These are phyloP conservation scores for Ceratobasidium theobromae DNA, from an alignment of 1,284 basidiomycete species.

Conservation along the genomic window DNA sequence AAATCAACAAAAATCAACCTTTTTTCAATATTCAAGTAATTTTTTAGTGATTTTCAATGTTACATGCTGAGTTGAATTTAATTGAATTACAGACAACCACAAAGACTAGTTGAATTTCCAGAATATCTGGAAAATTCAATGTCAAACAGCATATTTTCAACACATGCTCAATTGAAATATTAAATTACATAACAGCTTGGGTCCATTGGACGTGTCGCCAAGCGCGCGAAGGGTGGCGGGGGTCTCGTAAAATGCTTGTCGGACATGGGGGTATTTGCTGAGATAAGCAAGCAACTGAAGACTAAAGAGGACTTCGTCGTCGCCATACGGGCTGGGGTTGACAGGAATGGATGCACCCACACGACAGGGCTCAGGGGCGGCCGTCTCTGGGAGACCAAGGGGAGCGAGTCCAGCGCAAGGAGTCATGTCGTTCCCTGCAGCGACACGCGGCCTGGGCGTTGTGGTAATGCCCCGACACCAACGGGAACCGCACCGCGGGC, in stretches of 20 bases:
- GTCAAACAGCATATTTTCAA: neutral
- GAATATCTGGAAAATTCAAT: no score
- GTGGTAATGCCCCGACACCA: conserved; percentile 21
- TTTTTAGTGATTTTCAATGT: no score
- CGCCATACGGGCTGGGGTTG: conserved; percentile 66
- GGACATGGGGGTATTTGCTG: conserved; percentile 97
- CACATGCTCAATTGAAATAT: neutral
- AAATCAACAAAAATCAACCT: no score
- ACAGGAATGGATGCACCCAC: conserved; percentile 8
- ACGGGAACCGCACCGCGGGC: conserved; percentile 62
- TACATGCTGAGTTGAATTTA: no score
- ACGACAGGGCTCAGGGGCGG: neutral
- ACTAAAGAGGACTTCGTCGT: conserved; percentile 91
- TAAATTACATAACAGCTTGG: no score
- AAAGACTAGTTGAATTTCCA: no score
- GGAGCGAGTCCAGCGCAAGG: conserved; percentile 44
- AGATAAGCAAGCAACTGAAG: conserved; percentile 94
- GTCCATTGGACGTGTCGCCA: no score
- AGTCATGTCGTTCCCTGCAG: conserved; percentile 45
- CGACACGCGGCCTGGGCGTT: conserved; percentile 39
- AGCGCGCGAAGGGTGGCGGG: no score
- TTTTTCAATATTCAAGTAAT: no score
- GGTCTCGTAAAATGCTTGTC: no score
- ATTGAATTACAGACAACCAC: no score
- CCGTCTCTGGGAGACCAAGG: neutral